Evolutionary conservation across 306 rosid genomes (phyloP).

Genomic region (Gleditsia sinensis): DNA sequence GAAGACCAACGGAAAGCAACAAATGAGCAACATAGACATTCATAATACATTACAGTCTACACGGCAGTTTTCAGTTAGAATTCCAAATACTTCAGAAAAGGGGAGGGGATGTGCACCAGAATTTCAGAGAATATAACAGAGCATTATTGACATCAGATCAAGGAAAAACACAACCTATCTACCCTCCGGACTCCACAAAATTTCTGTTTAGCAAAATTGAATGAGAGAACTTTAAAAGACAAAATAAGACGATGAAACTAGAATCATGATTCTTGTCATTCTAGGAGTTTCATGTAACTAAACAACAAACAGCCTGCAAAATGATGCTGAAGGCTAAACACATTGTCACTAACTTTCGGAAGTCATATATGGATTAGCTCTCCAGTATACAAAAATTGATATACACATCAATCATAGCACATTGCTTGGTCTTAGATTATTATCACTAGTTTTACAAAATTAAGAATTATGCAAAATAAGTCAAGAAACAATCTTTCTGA

Average conservation of each 20-base stretch:
- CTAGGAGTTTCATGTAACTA: not conserved
- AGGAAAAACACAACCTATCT: not conserved
- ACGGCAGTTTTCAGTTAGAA: not conserved
- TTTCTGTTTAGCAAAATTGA: not conserved
- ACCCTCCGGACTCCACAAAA: not conserved
- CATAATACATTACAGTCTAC: not conserved
- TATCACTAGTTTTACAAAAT: not conserved
- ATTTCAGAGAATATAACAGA: not conserved
- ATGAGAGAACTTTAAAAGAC: too few species aligned
- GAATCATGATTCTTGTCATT: too few species aligned
- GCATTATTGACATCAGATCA: not conserved
- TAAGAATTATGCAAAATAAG: not conserved
- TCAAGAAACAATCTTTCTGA: not conserved
- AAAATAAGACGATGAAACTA: not conserved
- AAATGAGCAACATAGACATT: not conserved
- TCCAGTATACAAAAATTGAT: not conserved
- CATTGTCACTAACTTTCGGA: not conserved
- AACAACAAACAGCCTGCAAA: not conserved
- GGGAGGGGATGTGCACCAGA: too few species aligned
- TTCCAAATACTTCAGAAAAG: not conserved
- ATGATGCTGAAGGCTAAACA: not conserved
- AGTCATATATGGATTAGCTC: not conserved
- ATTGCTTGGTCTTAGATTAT: not conserved
- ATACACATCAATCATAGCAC: not conserved
- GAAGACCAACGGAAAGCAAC: not conserved